These are phyloP conservation scores for Ocimum tenuiflorum DNA, from an alignment of 257 asterid genomes.

Conservation along the genomic window DNA sequence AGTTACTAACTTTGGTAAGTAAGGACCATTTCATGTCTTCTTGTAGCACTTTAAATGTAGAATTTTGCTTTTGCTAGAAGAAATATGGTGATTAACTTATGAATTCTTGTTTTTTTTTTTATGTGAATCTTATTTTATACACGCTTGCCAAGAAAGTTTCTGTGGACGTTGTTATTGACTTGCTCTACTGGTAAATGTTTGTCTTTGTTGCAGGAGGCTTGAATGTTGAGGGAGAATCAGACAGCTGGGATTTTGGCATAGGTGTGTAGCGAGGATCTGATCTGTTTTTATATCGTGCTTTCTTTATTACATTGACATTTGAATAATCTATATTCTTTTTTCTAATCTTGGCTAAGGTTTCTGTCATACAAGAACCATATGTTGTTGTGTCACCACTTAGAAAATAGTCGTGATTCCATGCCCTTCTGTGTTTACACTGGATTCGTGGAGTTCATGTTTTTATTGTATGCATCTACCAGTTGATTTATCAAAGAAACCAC, in stretches of 20 bases:
- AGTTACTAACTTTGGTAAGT: neutral
- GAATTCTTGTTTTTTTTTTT: neutral
- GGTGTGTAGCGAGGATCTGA: constrained; percentile 37
- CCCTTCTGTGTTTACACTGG: neutral
- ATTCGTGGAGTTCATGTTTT: too few species aligned
- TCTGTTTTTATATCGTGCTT: neutral
- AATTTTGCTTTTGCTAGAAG: neutral
- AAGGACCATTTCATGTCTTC: neutral
- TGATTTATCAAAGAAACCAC: too few species aligned
- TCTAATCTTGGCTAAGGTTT: neutral
- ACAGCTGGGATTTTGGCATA: constrained; percentile 99
- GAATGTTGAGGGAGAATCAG: constrained; percentile 93
- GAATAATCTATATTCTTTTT: too few species aligned
- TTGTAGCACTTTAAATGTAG: neutral
- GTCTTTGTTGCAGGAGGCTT: constrained; percentile 66
- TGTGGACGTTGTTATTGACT: neutral
- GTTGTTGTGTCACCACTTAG: neutral
- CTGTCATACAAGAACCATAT: neutral
- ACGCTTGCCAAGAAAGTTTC: neutral
- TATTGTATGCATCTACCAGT: too few species aligned
- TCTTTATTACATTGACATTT: neutral
- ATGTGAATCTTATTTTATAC: neutral
- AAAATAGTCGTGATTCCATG: neutral
- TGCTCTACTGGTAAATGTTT: neutral
- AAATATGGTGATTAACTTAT: neutral